These are phyloP conservation scores for Aspergillus homomorphus DNA, from an alignment of 495 filamentous ascomycete species.

Conservation along the genomic window DNA sequence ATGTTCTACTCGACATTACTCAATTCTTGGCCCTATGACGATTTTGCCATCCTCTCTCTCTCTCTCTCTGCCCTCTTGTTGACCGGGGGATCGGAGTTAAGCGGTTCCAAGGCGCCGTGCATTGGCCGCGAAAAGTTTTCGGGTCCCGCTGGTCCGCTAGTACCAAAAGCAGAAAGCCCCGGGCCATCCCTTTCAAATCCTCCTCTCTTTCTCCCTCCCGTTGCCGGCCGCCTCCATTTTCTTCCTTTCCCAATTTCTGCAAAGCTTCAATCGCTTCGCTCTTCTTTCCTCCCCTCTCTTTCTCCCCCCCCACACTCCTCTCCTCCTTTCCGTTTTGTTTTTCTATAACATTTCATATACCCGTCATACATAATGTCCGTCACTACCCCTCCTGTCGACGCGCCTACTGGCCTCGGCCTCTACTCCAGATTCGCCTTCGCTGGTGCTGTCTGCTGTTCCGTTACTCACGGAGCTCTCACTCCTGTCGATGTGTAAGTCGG, in stretches of 20 bases:
- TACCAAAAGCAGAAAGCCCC: slow-evolving; percentile 13
- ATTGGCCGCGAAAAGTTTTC: slow-evolving; percentile 46
- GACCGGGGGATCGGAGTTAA: slow-evolving; percentile 33
- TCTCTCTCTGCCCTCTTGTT: too few relatives aligned
- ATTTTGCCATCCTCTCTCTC: too few relatives aligned
- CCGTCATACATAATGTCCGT: slow-evolving; percentile 42
- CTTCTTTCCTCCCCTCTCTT: slow-evolving; percentile 14
- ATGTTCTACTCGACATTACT: neutral
- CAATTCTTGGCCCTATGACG: neutral
- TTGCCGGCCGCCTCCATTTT: slow-evolving; percentile 25
- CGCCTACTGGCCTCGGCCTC: slow-evolving; percentile 52
- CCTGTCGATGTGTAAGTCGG: slow-evolving; percentile 92
- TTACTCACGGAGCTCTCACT: slow-evolving; percentile 89
- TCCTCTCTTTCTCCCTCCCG: slow-evolving; percentile 16
- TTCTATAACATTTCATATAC: slow-evolving; percentile 13
- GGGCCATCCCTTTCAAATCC: slow-evolving; percentile 38
- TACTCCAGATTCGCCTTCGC: slow-evolving; percentile 89
- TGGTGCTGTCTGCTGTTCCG: slow-evolving; percentile 88
- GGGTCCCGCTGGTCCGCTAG: slow-evolving; percentile 18
- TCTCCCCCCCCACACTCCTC: slow-evolving; percentile 19
- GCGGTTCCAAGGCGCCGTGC: slow-evolving; percentile 24
- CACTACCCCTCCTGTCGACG: slow-evolving; percentile 38
- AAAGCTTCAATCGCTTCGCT: slow-evolving; percentile 26
- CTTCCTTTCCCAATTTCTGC: slow-evolving; percentile 21
- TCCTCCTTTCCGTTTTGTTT: slow-evolving; percentile 15